Evolutionary conservation across 495 filamentous ascomycete species (phyloP).

Genomic region (Pyrenopolyporus hunteri): DNA sequence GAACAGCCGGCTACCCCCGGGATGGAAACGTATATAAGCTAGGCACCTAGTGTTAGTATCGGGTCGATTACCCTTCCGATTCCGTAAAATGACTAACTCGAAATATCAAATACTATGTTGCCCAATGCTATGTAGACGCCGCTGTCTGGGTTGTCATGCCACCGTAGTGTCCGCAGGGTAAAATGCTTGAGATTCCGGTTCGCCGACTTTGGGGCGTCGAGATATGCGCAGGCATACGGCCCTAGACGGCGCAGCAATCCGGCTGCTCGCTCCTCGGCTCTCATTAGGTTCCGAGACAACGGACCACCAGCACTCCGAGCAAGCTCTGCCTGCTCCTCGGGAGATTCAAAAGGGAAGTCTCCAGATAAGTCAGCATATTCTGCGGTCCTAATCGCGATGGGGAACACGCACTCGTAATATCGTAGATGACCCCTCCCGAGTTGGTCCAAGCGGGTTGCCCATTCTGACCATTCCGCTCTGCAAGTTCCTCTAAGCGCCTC

Average conservation of each 20-base stretch:
- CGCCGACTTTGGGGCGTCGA: background rate
- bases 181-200: background rate
- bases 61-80: background rate
- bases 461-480: constrained; percentile 11
- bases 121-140: constrained; percentile 11
- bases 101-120: constrained; percentile 9
- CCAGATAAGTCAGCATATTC: background rate
- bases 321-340: background rate
- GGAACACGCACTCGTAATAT: constrained; percentile 10
- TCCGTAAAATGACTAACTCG: constrained; percentile 1
- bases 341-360: constrained; percentile 4
- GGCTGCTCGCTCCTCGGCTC: background rate
- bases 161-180: constrained; percentile 9
- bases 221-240: background rate
- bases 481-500: constrained; percentile 11
- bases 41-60: background rate
- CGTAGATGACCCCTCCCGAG: background rate
- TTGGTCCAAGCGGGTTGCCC: constrained; percentile 9
- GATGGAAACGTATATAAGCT: constrained; percentile 17
- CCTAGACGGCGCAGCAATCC: background rate
- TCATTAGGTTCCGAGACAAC: background rate
- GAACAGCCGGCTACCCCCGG: background rate
- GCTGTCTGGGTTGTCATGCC: constrained; percentile 11
- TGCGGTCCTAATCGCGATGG: background rate
- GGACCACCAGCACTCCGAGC: constrained; percentile 1